phyloP scores from a whole-genome alignment of 1,284 basidiomycete genomes.

The Leccinum variabile region DNA sequence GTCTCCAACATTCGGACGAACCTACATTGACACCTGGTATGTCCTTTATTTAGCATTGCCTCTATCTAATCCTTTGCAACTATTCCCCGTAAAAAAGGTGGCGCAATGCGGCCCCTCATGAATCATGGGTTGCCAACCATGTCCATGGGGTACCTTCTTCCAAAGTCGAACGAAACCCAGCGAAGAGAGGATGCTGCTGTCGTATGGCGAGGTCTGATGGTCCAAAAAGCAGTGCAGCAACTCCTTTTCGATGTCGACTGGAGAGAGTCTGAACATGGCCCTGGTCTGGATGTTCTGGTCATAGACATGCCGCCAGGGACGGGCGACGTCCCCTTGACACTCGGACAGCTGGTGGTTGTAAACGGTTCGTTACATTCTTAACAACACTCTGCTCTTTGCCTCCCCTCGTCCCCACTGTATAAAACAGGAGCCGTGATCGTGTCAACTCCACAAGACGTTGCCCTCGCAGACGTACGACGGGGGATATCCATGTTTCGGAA shows the following conservation, averaged over 20 bases:
- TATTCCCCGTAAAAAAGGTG: constrained; percentile 44
- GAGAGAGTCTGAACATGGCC: constrained; percentile 47
- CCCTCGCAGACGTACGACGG: constrained; percentile 89
- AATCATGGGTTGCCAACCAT: constrained; percentile 94
- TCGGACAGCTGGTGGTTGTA: constrained; percentile 88
- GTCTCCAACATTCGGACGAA: constrained; percentile 78
- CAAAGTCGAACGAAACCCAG: constrained; percentile 36
- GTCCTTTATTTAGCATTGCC: constrained; percentile 22
- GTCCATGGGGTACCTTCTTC: constrained; percentile 93
- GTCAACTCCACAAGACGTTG: constrained; percentile 95
- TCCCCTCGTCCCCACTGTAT: not conserved
- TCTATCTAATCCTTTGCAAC: not conserved
- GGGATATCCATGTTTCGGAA: constrained; percentile 95
- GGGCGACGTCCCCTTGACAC: constrained; percentile 91
- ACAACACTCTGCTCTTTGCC: not conserved
- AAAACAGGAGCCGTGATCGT: constrained; percentile 78
- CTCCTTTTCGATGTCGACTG: constrained; percentile 97
- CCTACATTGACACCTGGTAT: constrained; percentile 75
- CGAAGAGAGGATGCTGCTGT: constrained; percentile 54
- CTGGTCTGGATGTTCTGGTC: constrained; percentile 80
- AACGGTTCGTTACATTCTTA: constrained; percentile 57
- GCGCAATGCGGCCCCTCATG: constrained; percentile 79
- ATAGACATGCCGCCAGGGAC: constrained; percentile 98
- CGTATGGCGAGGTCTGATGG: constrained; percentile 98
- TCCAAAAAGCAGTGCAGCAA: constrained; percentile 98